Evolutionary conservation across 176 grass and related monocot genomes (phyloP).

Genomic region (Elymus sibiricus): DNA sequence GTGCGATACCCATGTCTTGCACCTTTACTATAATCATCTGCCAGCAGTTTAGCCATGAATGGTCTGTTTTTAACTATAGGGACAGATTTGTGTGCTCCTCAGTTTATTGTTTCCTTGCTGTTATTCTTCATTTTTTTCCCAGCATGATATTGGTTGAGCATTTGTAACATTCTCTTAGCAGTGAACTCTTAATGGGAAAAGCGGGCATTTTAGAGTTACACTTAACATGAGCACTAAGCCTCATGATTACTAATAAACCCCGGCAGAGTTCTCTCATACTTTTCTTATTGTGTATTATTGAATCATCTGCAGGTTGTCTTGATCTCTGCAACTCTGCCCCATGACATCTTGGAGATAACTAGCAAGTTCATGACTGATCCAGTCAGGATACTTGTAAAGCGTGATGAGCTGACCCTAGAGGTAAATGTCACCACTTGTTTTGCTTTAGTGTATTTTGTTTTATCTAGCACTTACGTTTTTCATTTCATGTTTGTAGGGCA

Average conservation of each 20-base stretch:
- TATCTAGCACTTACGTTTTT: background rate
- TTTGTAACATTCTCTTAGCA: background rate
- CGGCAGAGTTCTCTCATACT: background rate
- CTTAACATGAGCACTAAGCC: background rate
- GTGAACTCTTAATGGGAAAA: background rate
- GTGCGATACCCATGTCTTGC: background rate
- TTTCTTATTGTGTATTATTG: background rate
- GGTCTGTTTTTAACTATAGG: background rate
- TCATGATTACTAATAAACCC: background rate
- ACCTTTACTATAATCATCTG: background rate
- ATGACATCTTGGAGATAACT: slow-evolving; percentile 95
- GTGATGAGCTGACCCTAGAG: slow-evolving; percentile 96
- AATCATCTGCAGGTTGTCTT: slow-evolving; percentile 52
- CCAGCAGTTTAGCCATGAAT: background rate
- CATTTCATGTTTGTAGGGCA: slow-evolving; percentile 49
- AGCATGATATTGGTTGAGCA: background rate
- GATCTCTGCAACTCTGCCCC: slow-evolving; percentile 84
- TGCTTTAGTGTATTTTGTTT: background rate
- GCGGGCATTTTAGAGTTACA: background rate
- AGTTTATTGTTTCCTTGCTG: background rate
- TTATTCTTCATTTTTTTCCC: background rate
- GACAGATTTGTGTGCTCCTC: background rate
- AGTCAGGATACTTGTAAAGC: slow-evolving; percentile 90
- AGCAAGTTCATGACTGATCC: slow-evolving; percentile 95
- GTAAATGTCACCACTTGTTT: slow-evolving; percentile 34